phyloP scores from a whole-genome alignment of 345 rosid species.

The Conringia planisiliqua region DNA sequence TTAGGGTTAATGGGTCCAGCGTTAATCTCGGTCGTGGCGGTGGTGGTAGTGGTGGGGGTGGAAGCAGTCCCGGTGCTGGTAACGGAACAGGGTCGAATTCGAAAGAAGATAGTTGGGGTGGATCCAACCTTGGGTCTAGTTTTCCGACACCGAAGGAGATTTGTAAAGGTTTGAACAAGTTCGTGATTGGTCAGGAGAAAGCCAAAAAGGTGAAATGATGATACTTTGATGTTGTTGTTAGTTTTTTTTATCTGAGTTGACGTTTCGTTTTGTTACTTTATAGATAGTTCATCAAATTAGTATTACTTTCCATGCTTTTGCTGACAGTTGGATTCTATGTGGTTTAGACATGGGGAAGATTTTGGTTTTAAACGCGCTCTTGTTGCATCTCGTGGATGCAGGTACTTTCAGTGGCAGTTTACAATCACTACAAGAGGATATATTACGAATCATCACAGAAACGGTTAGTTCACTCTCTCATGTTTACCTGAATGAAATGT shows the following conservation, averaged over 20 bases:
- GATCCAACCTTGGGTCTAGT: conserved; percentile 77
- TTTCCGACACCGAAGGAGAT: conserved; percentile 98
- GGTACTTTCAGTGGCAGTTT: conserved; percentile 98
- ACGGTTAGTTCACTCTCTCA: conserved; percentile 48
- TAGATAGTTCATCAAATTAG: neutral
- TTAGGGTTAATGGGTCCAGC: conserved; percentile 42
- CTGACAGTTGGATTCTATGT: neutral
- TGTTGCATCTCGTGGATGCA: conserved; percentile 31
- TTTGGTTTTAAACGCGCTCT: neutral
- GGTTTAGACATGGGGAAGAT: neutral
- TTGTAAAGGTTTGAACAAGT: conserved; percentile 85
- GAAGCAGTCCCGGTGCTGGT: conserved; percentile 18
- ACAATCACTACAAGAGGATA: conserved; percentile 96
- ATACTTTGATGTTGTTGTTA: neutral
- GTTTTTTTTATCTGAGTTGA: neutral
- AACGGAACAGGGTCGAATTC: conserved; percentile 46
- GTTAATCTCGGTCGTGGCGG: conserved; percentile 45
- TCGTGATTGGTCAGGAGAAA: conserved; percentile 95
- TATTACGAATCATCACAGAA: conserved; percentile 61
- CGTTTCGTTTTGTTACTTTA: neutral
- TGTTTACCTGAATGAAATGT: neutral
- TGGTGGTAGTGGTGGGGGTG: conserved; percentile 39
- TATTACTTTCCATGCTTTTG: neutral
- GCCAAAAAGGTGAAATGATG: conserved; percentile 76
- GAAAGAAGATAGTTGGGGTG: conserved; percentile 89